Evolutionary conservation across 1,284 basidiomycete species (phyloP).

Genomic region (Tylopilus sp.): DNA sequence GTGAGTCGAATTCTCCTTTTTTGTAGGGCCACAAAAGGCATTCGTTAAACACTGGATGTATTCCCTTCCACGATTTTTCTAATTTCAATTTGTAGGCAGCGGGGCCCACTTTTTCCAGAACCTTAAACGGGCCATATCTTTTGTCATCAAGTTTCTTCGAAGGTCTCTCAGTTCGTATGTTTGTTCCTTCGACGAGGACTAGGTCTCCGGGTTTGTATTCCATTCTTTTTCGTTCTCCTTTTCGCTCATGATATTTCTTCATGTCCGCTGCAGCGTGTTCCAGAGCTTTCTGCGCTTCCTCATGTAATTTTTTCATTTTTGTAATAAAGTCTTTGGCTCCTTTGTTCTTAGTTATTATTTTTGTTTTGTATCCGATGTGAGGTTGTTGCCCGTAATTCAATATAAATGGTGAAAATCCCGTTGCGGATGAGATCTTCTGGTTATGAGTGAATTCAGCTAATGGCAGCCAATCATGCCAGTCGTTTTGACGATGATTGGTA

Average conservation of each 20-base stretch:
- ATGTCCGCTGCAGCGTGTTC: too few species aligned
- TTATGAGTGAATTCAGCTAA: slow-evolving; percentile 6
- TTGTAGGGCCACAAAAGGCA: slow-evolving; percentile 1
- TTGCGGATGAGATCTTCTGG: not conserved
- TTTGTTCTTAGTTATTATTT: too few species aligned
- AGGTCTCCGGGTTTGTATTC: too few species aligned
- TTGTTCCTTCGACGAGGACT: too few species aligned
- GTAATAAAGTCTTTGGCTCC: too few species aligned
- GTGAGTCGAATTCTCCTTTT: slow-evolving; percentile 3
- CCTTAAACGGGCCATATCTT: slow-evolving; percentile 17
- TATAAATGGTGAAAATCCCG: not conserved
- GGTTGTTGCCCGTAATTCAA: slow-evolving; percentile 22
- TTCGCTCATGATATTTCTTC: too few species aligned
- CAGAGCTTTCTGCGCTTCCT: too few species aligned
- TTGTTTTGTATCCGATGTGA: too few species aligned
- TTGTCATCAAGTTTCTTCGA: slow-evolving; percentile 16
- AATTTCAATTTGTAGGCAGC: slow-evolving; percentile 16
- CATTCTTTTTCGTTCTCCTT: too few species aligned
- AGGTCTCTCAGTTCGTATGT: too few species aligned
- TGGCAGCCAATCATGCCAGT: slow-evolving; percentile 4
- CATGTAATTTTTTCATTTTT: too few species aligned
- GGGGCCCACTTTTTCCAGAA: slow-evolving; percentile 16
- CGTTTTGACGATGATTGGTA: slow-evolving; percentile 1
- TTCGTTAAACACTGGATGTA: slow-evolving; percentile 21
- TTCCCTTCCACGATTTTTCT: not conserved